Base-by-base conservation (phyloP, 768 basidiomycete genomes). In the Jaapia argillacea region DNA sequence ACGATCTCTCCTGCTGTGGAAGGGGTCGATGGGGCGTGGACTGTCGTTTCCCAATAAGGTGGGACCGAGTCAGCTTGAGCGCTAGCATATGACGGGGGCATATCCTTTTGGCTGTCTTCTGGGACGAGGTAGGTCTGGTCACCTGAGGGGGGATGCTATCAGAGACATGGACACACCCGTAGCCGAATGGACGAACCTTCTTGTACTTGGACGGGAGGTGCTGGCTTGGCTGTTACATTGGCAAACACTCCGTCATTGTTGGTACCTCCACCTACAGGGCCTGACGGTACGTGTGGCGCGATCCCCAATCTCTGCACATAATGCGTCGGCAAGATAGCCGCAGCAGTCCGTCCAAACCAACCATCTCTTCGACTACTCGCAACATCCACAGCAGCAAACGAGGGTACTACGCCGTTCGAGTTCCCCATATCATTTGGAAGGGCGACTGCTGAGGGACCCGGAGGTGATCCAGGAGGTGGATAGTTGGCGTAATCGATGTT, bases 11-110 rank as follows among this genome's bases (percentile, higher is more conserved):
- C 83, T 23, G 76, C 59, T 5, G 67, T 62, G 48, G 76, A 73
- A 13, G 80, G 67, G 13, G 77, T 61, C 49, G 76, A 80, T 6
- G 93, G 91, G 5, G 93, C 81, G 58, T 97, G 88, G n/a, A 98
- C 78, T 2, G 90, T 93, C 2, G 90, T 96, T 52, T 97, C 94
- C 80, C 91, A 97, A 63, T 99, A 99, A 1, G 92, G 87, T 3
- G 96, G 96, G 5, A 91, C 92, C n/a, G 90, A 80, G 61, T 99
- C 96, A 13, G 86, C 81, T 57, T 93, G 82, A 6, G 96, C 96
- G 24, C 79, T 72, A 12, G 88, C 82, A 60, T 99, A 98, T 5
- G 93, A 85, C 1, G 96, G 96, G 4, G 93, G 91, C 0, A 82
- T 79, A 45, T 93, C 84, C 45, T 83, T 78, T 52, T 85, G 76